phyloP scores from a whole-genome alignment of 352 stramenopile species.

The Blastocystis sp. region DNA sequence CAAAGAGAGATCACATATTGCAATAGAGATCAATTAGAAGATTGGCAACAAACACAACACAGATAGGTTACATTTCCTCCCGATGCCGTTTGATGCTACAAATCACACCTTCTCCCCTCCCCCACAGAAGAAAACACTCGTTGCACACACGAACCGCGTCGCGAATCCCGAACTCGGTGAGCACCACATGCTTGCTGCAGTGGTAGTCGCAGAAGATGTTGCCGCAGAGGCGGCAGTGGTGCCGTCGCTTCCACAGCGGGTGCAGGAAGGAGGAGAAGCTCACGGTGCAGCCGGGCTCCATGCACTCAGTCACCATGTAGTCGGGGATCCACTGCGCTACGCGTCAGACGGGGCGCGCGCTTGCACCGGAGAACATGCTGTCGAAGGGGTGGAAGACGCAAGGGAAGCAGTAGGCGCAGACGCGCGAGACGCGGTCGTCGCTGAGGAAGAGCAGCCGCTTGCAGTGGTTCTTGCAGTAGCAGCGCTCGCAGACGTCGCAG shows the following conservation, averaged over 20 bases:
- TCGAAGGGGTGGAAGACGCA: conserved; percentile 26
- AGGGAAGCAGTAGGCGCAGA: conserved; percentile 45
- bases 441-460: conserved; percentile 6
- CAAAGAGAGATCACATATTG: no score
- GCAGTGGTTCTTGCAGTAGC: conserved; percentile 37
- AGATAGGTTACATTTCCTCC: neutral
- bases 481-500: conserved; percentile 24
- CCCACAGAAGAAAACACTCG: conserved; percentile 25
- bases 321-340: conserved; percentile 58
- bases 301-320: conserved; percentile 20
- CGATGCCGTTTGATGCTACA: conserved; percentile 30
- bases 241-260: conserved; percentile 14
- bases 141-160: conserved; percentile 48
- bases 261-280: conserved; percentile 26
- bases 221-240: conserved; percentile 54
- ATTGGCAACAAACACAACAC: no score
- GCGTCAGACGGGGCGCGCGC: neutral
- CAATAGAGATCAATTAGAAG: no score
- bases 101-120: neutral
- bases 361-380: neutral
- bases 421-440: neutral
- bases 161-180: conserved; percentile 5
- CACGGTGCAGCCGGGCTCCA: conserved; percentile 14
- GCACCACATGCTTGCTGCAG: conserved; percentile 3
- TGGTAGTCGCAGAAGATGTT: conserved; percentile 55